Conservation (phyloP, 164 flowering plant species). For the Paratinospora sagittata region DNA sequence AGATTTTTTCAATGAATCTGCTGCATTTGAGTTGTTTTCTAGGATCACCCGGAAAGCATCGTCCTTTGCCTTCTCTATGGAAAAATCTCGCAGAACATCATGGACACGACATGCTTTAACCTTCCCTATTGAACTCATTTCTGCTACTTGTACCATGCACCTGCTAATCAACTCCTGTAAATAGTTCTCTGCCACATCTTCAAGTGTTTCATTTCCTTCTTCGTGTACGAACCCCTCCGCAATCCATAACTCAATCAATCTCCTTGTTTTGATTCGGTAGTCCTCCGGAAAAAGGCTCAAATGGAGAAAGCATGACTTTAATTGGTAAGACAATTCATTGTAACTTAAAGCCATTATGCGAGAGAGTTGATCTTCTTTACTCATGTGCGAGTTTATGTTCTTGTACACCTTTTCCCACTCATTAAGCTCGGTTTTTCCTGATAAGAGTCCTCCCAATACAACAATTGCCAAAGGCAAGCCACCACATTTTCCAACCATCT, state of each 20-base stretch:
- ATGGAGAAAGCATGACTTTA: constrained; percentile 12
- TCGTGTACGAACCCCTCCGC: constrained; percentile 3
- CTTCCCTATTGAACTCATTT: neutral
- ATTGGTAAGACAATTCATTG: constrained; percentile 6
- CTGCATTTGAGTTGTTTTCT: neutral
- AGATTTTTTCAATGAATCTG: neutral
- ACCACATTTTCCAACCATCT: no score
- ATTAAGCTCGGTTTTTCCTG: no score
- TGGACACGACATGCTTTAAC: constrained; percentile 12
- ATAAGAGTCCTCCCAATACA: no score
- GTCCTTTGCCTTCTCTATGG: constrained; percentile 10
- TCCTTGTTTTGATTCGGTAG: neutral
- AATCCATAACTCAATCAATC: constrained; percentile 3
- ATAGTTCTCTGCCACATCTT: no score
- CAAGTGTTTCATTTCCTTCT: neutral
- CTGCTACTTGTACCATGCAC: constrained; percentile 4
- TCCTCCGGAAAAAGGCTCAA: constrained; percentile 10
- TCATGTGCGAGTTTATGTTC: no score
- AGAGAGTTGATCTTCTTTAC: no score
- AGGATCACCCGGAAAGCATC: neutral
- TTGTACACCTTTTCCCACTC: no score
- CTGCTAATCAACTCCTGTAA: neutral
- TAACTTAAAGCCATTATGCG: no score
- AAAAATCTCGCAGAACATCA: neutral
- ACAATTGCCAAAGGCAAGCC: no score